Conservation (phyloP, 768 basidiomycete species). For the Tricholoma sp. region DNA sequence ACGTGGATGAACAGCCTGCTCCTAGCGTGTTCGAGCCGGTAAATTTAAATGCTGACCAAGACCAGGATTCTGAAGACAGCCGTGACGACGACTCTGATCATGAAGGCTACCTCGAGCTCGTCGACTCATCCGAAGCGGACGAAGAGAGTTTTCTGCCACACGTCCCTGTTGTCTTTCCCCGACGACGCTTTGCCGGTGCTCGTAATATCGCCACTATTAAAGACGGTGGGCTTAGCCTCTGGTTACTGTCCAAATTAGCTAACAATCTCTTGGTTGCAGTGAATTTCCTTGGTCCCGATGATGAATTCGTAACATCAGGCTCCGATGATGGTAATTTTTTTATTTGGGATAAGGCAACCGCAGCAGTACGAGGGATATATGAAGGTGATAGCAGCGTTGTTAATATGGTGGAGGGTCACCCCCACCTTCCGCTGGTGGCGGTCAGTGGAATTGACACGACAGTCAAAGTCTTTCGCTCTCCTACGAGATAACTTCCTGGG, state of each 20-base stretch:
- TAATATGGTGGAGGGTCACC: slow-evolving; percentile 84
- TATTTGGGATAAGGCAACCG: slow-evolving; percentile 72
- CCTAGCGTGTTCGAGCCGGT: neutral
- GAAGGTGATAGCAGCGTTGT: slow-evolving; percentile 81
- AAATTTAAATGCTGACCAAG: slow-evolving; percentile 5
- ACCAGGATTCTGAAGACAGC: slow-evolving; percentile 26
- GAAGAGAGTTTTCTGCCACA: slow-evolving; percentile 22
- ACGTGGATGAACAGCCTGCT: slow-evolving; percentile 19
- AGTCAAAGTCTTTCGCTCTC: slow-evolving; percentile 53
- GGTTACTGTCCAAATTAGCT: neutral
- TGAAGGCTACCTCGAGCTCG: slow-evolving; percentile 18
- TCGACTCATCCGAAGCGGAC: slow-evolving; percentile 20
- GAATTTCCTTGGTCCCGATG: slow-evolving; percentile 75
- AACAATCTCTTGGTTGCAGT: slow-evolving; percentile 37
- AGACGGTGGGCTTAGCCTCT: slow-evolving; percentile 53
- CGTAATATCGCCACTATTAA: slow-evolving; percentile 83
- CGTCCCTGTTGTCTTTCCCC: slow-evolving; percentile 58
- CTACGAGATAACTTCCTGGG: neutral
- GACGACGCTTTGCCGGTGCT: slow-evolving; percentile 58
- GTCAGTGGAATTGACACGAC: slow-evolving; percentile 84
- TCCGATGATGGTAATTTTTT: slow-evolving; percentile 89
- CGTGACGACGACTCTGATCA: slow-evolving; percentile 25
- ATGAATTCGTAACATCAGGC: slow-evolving; percentile 77
- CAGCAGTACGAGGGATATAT: slow-evolving; percentile 64
- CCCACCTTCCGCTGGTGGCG: slow-evolving; percentile 74